Conservation (phyloP, 2,329 filamentous ascomycete species). For the Colletotrichum filicis region DNA sequence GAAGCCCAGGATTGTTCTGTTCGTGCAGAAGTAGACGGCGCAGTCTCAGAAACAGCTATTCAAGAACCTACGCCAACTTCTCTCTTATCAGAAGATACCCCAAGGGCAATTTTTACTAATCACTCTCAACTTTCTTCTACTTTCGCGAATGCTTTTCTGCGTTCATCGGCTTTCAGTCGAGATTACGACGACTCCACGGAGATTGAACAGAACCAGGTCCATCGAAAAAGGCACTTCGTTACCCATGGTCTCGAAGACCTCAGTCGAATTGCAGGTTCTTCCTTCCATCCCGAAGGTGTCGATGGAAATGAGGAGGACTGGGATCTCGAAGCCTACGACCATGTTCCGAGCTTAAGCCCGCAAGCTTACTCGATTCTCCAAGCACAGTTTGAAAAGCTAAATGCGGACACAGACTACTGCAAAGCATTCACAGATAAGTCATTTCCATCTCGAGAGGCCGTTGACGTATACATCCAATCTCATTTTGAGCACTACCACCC, state of each 20-base stretch:
- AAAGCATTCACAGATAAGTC: neutral
- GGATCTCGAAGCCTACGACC: neutral
- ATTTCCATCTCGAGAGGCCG: neutral
- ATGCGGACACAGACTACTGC: neutral
- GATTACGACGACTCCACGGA: neutral
- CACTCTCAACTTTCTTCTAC: neutral
- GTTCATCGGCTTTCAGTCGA: neutral
- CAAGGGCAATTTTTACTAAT: constrained; percentile 4
- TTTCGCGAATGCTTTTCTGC: neutral
- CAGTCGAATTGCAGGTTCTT: neutral
- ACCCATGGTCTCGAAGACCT: neutral
- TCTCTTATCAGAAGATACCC: neutral
- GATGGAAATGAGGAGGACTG: neutral
- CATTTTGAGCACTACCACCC: neutral
- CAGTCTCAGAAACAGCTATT: too few relatives aligned
- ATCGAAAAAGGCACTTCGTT: neutral
- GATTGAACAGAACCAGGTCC: neutral
- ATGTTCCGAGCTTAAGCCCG: neutral
- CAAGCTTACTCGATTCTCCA: neutral
- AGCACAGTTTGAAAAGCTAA: neutral
- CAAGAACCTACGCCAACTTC: neutral
- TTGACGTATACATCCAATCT: neutral
- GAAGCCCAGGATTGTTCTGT: too few relatives aligned
- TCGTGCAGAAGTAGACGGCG: too few relatives aligned
- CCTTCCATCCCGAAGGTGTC: neutral